A percentile compares a stretch with the other conserved stretches of the same genome.
Evolutionary conservation across 2,329 filamentous ascomycete genomes (phyloP).

Genomic region (Sarocladiaceae sp.): DNA sequence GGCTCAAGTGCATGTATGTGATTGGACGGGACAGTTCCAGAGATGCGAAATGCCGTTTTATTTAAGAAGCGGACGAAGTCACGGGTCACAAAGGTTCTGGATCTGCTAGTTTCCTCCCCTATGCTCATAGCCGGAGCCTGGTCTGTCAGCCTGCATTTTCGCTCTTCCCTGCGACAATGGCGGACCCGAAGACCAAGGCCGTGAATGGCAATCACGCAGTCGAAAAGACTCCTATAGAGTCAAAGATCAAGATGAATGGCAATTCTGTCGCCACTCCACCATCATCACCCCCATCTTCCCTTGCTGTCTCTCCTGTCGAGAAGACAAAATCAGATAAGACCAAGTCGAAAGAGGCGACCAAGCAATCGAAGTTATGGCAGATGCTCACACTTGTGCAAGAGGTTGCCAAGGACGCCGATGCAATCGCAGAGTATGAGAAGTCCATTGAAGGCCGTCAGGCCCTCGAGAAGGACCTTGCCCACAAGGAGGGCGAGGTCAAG

Average conservation of each 20-base stretch:
- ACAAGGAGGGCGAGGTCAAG: conserved; percentile 18
- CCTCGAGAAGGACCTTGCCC: conserved; percentile 20
- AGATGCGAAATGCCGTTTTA: not conserved
- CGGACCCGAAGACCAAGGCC: conserved; percentile 22
- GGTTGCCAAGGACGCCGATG: conserved; percentile 21
- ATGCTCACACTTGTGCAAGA: conserved; percentile 22
- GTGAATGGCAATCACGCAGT: conserved; percentile 18
- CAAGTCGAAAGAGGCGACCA: too few relatives aligned
- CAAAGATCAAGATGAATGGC: conserved; percentile 5
- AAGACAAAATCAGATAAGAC: too few relatives aligned
- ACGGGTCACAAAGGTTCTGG: not conserved
- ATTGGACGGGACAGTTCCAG: not conserved
- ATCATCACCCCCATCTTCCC: not conserved
- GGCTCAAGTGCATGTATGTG: conserved; percentile 15
- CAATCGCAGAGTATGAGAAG: conserved; percentile 22
- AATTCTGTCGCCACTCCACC: not conserved
- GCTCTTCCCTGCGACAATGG: conserved; percentile 16
- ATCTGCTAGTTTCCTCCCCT: not conserved
- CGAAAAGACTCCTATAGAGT: not conserved
- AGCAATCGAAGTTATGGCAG: conserved; percentile 22
- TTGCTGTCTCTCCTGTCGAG: not conserved
- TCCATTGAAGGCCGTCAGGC: conserved; percentile 17
- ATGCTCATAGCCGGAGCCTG: not conserved
- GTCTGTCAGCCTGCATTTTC: not conserved
- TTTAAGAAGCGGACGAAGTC: not conserved